Percentiles rank a stretch among this genome's conserved stretches.
These are phyloP conservation scores for Sporothrix phasma DNA, from an alignment of 2,329 filamentous ascomycete species.

Conservation along the genomic window DNA sequence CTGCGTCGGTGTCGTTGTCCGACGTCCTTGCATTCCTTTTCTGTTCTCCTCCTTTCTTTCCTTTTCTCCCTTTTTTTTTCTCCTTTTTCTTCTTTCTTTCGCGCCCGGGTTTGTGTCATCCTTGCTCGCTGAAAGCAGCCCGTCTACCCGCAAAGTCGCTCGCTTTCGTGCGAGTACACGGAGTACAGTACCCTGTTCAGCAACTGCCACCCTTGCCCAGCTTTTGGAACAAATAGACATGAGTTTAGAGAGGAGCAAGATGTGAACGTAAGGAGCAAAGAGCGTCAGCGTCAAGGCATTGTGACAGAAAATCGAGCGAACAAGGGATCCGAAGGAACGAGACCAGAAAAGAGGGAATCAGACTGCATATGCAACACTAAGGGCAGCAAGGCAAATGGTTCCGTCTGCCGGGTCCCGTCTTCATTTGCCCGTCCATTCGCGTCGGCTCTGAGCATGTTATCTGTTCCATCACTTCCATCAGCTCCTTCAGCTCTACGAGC, in stretches of 20 bases:
- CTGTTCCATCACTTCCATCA: no score
- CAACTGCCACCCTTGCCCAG: conserved; percentile 1
- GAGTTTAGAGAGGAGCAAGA: no score
- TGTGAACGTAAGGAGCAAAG: no score
- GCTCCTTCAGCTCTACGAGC: no score
- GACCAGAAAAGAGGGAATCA: not conserved
- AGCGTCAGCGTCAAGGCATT: not conserved
- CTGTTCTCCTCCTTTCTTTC: not conserved
- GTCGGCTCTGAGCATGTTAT: no score
- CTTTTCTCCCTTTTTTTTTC: not conserved
- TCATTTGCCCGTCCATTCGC: not conserved
- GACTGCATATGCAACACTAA: not conserved
- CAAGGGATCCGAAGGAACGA: not conserved
- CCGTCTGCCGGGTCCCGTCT: conserved; percentile 4
- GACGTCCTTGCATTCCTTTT: no score
- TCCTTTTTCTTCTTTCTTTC: not conserved
- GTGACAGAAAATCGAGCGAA: not conserved
- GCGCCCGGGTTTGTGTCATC: not conserved
- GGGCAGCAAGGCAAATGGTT: conserved; percentile 1
- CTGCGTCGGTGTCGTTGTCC: no score
- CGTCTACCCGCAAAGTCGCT: not conserved
- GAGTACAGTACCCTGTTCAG: not conserved
- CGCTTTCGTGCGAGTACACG: not conserved
- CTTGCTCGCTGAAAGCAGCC: not conserved
- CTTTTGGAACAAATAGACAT: not conserved